These are phyloP conservation scores for Fragaria nilgerrensis DNA, from an alignment of 306 rosid species.

Conservation along the genomic window DNA sequence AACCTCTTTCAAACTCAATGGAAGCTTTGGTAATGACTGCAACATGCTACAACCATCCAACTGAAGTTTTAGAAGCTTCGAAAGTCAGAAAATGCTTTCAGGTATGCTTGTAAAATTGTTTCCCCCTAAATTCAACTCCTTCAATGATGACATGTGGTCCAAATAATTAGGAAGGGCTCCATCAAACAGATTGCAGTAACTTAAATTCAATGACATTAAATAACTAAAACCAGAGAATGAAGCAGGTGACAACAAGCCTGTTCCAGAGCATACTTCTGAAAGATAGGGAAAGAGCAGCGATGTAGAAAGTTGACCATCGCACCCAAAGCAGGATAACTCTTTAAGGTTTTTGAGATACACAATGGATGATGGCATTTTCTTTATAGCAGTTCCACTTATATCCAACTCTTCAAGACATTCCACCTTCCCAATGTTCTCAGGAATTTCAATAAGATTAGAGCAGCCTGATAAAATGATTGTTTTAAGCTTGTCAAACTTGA, in stretches of 20 bases:
- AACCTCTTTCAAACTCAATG: background rate
- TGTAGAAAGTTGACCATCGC: background rate
- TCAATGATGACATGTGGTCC: conserved; percentile 17
- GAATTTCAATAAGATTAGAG: background rate
- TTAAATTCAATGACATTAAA: background rate
- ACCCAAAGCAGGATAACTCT: background rate
- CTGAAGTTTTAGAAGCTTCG: background rate
- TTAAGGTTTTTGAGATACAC: conserved; percentile 3
- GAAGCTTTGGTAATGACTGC: conserved; percentile 14
- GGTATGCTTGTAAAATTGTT: conserved; percentile 18
- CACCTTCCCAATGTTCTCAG: conserved; percentile 9
- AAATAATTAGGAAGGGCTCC: conserved; percentile 13
- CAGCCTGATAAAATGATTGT: conserved; percentile 3
- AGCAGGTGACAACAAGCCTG: background rate
- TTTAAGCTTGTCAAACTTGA: conserved; percentile 11
- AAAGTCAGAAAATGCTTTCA: conserved; percentile 5
- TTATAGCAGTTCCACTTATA: conserved; percentile 16
- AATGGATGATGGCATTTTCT: conserved; percentile 3
- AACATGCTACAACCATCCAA: conserved; percentile 3
- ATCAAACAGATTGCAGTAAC: conserved; percentile 10
- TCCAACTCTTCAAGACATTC: conserved; percentile 15
- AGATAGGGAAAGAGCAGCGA: background rate
- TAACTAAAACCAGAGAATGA: background rate
- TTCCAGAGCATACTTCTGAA: background rate
- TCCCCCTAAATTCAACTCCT: background rate